Base-by-base conservation (phyloP, 2,329 filamentous ascomycete species). In the Massarina eburnea region DNA sequence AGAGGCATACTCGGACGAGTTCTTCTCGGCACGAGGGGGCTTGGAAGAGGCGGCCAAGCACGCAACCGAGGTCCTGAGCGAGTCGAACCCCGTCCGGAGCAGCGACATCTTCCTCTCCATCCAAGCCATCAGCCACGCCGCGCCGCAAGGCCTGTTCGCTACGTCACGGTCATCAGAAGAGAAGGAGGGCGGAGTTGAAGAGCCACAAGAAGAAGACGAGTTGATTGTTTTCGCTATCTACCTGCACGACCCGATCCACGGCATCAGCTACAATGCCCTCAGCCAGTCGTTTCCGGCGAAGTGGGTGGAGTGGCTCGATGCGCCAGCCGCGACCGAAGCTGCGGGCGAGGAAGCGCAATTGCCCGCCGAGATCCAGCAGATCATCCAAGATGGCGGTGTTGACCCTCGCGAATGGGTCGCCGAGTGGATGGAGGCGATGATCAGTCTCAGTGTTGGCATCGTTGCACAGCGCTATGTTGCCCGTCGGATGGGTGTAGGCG, bases 381-480 rank as follows among this genome's bases (percentile, higher is more conserved):
- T 97, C 52, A 83, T 99, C 39, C 75, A 81, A 45, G 76, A 72
- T 41, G 84, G 84, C 14, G 84, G 83, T 8, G 89, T 97, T 2
- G 94, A 99, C 64, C 94, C 94, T 0, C 80, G 94, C 46, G 94
- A 99, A 70, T 99, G 94, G 94, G 89, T 96, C 29, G 88, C 91
- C 3, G 94, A 97, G 71, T 99, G 94, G 94, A 81, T 99, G 37
- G 92, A 97, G 73, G 92, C 97, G 73, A 76, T 85, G 0, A 78
- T 99, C 24, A 83, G 78, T 32, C 75, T 97, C 39, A 82, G 84
- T 3, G 82, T 95, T 0, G 92, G 94, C 15, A 77, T 96, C 7
- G 86, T 97, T 3, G 94, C 94, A 2, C 94, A 99, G 78, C 80
- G 91, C 53, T 99, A 99, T 67, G 94, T 99, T 17, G 92, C 94